phyloP scores from a whole-genome alignment of 2,329 filamentous ascomycete genomes.

The Exophiala sideris region DNA sequence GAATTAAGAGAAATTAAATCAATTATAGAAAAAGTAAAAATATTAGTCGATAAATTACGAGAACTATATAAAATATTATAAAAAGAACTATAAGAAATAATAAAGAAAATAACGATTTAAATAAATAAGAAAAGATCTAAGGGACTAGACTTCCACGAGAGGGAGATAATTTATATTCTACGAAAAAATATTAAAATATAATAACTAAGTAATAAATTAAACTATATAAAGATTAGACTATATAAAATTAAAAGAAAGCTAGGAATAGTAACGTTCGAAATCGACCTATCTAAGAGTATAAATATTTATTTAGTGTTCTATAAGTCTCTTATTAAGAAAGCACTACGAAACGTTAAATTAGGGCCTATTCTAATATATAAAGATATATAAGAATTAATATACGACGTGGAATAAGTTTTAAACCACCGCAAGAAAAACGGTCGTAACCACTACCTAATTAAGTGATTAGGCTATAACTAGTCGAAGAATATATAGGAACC shows the following conservation, averaged over 20 bases:
- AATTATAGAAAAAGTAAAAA: not conserved
- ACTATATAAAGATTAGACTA: conserved; percentile 10
- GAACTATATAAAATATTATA: conserved; percentile 7
- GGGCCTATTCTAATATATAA: not conserved
- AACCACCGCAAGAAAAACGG: too few species aligned
- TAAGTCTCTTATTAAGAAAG: conserved; percentile 12
- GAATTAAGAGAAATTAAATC: not conserved
- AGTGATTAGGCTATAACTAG: too few species aligned
- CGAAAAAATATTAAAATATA: conserved; percentile 20
- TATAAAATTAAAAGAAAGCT: conserved; percentile 15
- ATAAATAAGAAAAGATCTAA: conserved; percentile 10
- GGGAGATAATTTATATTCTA: conserved; percentile 8
- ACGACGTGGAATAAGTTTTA: too few species aligned
- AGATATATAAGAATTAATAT: not conserved
- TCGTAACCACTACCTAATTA: too few species aligned
- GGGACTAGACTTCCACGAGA: conserved; percentile 5
- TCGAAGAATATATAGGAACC: too few species aligned
- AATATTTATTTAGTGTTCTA: conserved; percentile 14
- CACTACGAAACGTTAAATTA: not conserved
- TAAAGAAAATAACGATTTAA: conserved; percentile 2
- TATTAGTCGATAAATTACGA: not conserved
- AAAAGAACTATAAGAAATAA: conserved; percentile 8
- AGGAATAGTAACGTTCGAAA: conserved; percentile 9
- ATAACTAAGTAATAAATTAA: conserved; percentile 12
- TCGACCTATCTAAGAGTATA: conserved; percentile 12